Evolutionary conservation across 352 stramenopile species (phyloP).

Genomic region (Globisporangium sylvaticum): DNA sequence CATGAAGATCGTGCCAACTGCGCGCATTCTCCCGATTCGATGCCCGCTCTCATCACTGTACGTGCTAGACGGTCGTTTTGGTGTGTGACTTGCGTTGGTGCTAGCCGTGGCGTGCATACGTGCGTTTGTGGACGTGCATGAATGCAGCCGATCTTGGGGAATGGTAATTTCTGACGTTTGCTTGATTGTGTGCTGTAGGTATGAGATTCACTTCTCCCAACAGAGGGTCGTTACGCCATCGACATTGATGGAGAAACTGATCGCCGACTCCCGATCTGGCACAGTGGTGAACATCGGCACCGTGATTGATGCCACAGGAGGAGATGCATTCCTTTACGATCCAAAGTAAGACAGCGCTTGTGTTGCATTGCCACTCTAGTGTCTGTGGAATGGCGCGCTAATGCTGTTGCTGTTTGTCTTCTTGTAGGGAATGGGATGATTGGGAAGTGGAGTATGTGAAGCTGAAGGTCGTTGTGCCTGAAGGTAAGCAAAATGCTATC

Average conservation of each 20-base stretch:
- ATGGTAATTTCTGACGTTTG: not conserved
- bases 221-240: slow-evolving; percentile 63
- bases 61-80: slow-evolving; percentile 9
- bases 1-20: slow-evolving; percentile 42
- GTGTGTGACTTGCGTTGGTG: slow-evolving; percentile 1
- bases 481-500: slow-evolving; percentile 23
- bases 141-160: not conserved
- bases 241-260: slow-evolving; percentile 78
- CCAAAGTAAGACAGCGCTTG: slow-evolving; percentile 38
- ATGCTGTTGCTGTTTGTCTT: not conserved
- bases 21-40: slow-evolving; percentile 73
- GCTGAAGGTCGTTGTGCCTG: slow-evolving; percentile 32
- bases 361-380: not conserved
- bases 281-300: slow-evolving; percentile 66
- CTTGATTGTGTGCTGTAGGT: slow-evolving; percentile 30
- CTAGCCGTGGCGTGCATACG: not conserved
- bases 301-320: slow-evolving; percentile 74
- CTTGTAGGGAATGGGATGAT: slow-evolving; percentile 78
- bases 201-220: slow-evolving; percentile 76
- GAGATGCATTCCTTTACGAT: slow-evolving; percentile 71
- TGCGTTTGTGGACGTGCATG: not conserved
- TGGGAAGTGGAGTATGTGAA: slow-evolving; percentile 87
- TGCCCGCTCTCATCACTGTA: slow-evolving; percentile 77
- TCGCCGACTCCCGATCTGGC: slow-evolving; percentile 51
- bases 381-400: not conserved